Percentiles rank a stretch among this genome's conserved stretches.
Evolutionary conservation across 495 filamentous ascomycete species (phyloP).

Genomic region (Pseudomonodictys pantanalensis): DNA sequence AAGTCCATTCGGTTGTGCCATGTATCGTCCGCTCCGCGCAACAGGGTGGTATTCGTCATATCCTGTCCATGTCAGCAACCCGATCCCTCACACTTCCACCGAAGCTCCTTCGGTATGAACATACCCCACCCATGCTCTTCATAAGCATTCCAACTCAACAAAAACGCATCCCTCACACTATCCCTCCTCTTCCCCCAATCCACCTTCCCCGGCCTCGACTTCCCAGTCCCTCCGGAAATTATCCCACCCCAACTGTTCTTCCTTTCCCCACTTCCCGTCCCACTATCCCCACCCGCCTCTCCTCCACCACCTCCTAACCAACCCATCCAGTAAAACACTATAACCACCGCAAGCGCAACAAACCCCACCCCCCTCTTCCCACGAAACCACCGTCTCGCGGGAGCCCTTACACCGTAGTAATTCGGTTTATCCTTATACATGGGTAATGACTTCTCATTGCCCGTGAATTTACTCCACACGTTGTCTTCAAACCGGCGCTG

Average conservation of each 20-base stretch:
- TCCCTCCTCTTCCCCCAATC: slow-evolving; percentile 78
- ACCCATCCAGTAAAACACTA: slow-evolving; percentile 58
- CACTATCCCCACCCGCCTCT: neutral
- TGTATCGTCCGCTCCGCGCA: slow-evolving; percentile 73
- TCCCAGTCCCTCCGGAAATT: slow-evolving; percentile 5
- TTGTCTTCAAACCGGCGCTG: slow-evolving; percentile 67
- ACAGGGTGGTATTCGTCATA: slow-evolving; percentile 82
- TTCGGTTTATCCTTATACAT: slow-evolving; percentile 99
- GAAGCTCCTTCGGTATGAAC: slow-evolving; percentile 29
- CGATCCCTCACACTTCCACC: neutral
- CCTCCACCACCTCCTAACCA: slow-evolving; percentile 13
- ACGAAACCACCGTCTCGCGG: slow-evolving; percentile 42
- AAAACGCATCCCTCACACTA: slow-evolving; percentile 85
- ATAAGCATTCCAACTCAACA: slow-evolving; percentile 87
- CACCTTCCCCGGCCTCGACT: slow-evolving; percentile 27
- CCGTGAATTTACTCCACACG: slow-evolving; percentile 37
- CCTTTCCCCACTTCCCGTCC: neutral
- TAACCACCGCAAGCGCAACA: slow-evolving; percentile 50
- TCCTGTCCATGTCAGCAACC: slow-evolving; percentile 50
- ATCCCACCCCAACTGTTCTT: neutral
- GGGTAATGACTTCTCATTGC: slow-evolving; percentile 64
- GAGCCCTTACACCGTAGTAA: slow-evolving; percentile 57
- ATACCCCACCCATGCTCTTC: slow-evolving; percentile 92
- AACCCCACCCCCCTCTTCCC: slow-evolving; percentile 54
- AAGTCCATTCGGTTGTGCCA: slow-evolving; percentile 70